These are phyloP conservation scores for Rhodotorula sp. DNA, from an alignment of 1,284 basidiomycete genomes.

Conservation along the genomic window DNA sequence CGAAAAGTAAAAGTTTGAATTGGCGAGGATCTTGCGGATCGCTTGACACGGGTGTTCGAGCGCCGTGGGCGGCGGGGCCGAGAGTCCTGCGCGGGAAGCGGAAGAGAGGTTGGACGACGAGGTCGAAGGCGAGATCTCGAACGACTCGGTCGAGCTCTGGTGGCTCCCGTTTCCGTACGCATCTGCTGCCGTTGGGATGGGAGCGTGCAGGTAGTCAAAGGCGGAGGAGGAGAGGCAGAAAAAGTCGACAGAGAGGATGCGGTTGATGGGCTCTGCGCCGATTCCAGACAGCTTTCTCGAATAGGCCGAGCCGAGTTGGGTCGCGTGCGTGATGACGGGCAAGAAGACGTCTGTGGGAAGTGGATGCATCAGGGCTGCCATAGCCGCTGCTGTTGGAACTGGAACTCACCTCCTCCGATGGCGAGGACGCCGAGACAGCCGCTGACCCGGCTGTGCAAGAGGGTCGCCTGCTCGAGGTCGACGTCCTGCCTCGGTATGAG, in stretches of 20 bases:
- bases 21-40: slow-evolving; percentile 85
- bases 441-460: slow-evolving; percentile 61
- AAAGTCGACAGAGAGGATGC: slow-evolving; percentile 53
- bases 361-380: neutral
- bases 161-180: slow-evolving; percentile 5
- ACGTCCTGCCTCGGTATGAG: slow-evolving; percentile 72
- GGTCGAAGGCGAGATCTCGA: neutral
- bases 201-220: slow-evolving; percentile 26
- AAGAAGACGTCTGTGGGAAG: slow-evolving; percentile 68
- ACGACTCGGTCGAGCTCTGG: neutral
- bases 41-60: slow-evolving; percentile 88
- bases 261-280: slow-evolving; percentile 49
- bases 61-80: slow-evolving; percentile 49
- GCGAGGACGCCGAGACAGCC: slow-evolving; percentile 63
- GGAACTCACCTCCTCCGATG: slow-evolving; percentile 51
- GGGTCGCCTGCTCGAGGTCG: slow-evolving; percentile 60
- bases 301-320: slow-evolving; percentile 61
- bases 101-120: slow-evolving; percentile 30
- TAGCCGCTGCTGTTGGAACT: neutral
- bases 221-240: slow-evolving; percentile 52
- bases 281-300: slow-evolving; percentile 19
- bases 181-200: slow-evolving; percentile 19
- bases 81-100: slow-evolving; percentile 7
- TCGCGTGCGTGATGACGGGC: slow-evolving; percentile 69
- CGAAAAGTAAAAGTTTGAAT: slow-evolving; percentile 92